Evolutionary conservation across 106 monocot genomes (phyloP), one percentile per base, ranked within the genome.

Genomic region (Hemerocallis citrina): DNA sequence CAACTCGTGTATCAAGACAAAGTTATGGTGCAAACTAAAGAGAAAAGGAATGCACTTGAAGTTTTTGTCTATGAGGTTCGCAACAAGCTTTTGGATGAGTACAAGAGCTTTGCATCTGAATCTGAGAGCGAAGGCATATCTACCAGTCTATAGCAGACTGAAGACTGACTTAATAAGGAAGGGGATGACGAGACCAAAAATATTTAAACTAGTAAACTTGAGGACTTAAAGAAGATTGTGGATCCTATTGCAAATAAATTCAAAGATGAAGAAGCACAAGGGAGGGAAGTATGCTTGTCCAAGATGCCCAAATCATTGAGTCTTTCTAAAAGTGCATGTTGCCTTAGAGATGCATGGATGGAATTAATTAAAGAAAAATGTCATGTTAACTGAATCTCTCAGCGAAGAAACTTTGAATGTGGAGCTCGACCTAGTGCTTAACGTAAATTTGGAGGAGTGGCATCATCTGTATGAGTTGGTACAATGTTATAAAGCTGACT

Each of bases 151-250:
- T 80, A 89, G 51, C 75, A 95, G n/a, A 84, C 78, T 7, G 95
- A 95, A 69, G 81, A 90, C 3, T 95, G 95, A 90, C 89, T 95
- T 54, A 86, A 95, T 72, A 83, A 90, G 52, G 95, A 95, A 37
- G 95, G 95, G 16, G 90, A 83, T 60, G 86, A 95, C 79, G 95
- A 86, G 65, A 76, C 86, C n/a, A 83, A 78, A 68, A 66, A 61
- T 20, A 69, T 84, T 55, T 95, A 95, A 61, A 69, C 39, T 15
- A 28, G 55, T 50, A 86, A 90, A 72, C 66, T 95, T 5, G 68
- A 86, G 20, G 90, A 86, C 28, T 47, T 95, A 20, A 86, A 86
- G 69, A 83, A 76, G 89, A 57, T 89, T 20, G 86, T 95, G 35
- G 83, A 90, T 74, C 89, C 86, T 35, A 70, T 95, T 41, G 95